Conservation (phyloP, 2,329 filamentous ascomycete genomes). For the Byssothecium circinans region DNA sequence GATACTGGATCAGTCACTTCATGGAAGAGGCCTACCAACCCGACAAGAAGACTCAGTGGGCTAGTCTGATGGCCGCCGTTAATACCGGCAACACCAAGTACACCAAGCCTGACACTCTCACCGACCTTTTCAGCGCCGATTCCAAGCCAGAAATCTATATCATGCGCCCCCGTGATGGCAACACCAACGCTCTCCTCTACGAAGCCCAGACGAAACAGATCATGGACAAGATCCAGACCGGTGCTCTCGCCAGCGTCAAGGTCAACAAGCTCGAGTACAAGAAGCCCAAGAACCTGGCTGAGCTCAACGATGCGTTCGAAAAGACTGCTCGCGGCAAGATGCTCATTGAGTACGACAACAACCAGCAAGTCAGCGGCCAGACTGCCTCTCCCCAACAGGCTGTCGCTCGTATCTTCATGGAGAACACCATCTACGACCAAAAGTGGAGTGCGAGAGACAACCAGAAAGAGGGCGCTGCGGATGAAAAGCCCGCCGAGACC, state of each 20-base stretch:
- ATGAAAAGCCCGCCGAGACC: too few species aligned
- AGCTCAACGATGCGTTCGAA: not conserved
- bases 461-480: not conserved
- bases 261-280: slow-evolving; percentile 1
- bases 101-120: not conserved
- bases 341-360: slow-evolving; percentile 6
- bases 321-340: slow-evolving; percentile 6
- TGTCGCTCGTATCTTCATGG: slow-evolving; percentile 1
- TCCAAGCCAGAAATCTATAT: slow-evolving; percentile 3
- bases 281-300: slow-evolving; percentile 2
- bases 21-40: slow-evolving; percentile 1
- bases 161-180: not conserved
- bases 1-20: slow-evolving; percentile 8
- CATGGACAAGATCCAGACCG: slow-evolving; percentile 1
- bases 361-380: slow-evolving; percentile 2
- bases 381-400: slow-evolving; percentile 1
- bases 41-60: too few species aligned
- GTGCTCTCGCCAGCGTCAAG: not conserved
- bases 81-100: slow-evolving; percentile 2
- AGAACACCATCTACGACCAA: slow-evolving; percentile 3
- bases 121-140: slow-evolving; percentile 1
- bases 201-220: not conserved
- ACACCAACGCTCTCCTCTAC: not conserved
- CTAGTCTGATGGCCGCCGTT: too few species aligned
- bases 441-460: not conserved